Percentiles rank a stretch among this genome's conserved stretches.
phyloP scores from a whole-genome alignment of 1,284 basidiomycete species.

The Apiotrichum siamense region DNA sequence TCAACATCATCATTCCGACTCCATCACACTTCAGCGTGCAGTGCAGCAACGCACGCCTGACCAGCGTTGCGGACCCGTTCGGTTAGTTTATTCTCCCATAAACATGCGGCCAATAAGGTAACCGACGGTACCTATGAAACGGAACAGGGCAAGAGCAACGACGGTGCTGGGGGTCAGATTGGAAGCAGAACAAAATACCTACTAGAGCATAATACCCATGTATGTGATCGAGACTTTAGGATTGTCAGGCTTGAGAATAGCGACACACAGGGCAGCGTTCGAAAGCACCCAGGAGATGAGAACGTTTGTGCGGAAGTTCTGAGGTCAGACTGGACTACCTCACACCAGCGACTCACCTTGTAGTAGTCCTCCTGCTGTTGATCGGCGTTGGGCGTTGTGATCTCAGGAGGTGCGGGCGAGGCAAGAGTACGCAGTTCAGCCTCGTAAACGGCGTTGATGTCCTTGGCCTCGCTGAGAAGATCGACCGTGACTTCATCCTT shows the following conservation, averaged over 20 bases:
- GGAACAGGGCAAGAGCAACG: conserved; percentile 73
- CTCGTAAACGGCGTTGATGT: conserved; percentile 79
- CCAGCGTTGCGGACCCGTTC: neutral
- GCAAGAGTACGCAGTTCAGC: conserved; percentile 72
- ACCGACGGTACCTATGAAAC: conserved; percentile 69
- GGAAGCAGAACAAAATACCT: conserved; percentile 37
- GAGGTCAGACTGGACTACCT: conserved; percentile 13
- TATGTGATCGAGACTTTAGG: neutral
- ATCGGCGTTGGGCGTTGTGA: conserved; percentile 32
- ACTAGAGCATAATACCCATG: conserved; percentile 1
- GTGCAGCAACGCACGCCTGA: too few relatives aligned
- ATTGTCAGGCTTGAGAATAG: conserved; percentile 55
- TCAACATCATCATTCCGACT: too few relatives aligned
- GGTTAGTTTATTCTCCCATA: conserved; percentile 64
- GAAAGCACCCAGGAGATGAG: conserved; percentile 62
- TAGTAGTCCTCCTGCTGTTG: conserved; percentile 86
- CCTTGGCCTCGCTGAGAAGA: conserved; percentile 72
- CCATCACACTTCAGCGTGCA: too few relatives aligned
- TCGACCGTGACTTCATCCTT: conserved; percentile 62
- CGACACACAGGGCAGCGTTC: conserved; percentile 69
- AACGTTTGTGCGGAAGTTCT: conserved; percentile 76
- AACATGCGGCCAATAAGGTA: conserved; percentile 77
- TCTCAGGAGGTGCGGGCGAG: conserved; percentile 55
- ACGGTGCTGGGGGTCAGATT: conserved; percentile 53
- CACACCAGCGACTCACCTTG: conserved; percentile 26